A percentile compares a stretch with the other conserved stretches of the same genome.
These are phyloP conservation scores for Eleusine coracana DNA, from an alignment of 176 grass and related monocot species.

Conservation along the genomic window DNA sequence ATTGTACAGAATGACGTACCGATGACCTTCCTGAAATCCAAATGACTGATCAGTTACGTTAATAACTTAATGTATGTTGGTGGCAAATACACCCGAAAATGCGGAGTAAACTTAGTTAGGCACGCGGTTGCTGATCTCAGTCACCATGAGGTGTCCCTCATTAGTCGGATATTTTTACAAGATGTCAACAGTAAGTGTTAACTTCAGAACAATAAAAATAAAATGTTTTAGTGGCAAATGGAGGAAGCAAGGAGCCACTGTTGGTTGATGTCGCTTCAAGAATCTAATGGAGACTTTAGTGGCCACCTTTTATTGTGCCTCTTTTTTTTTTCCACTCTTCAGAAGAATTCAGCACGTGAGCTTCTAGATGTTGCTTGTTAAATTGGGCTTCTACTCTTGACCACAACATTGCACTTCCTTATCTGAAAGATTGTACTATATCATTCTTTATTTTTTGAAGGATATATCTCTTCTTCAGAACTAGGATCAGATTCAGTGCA, in stretches of 20 bases:
- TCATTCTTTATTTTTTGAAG: not conserved
- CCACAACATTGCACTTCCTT: slow-evolving; percentile 24
- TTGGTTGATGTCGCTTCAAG: slow-evolving; percentile 35
- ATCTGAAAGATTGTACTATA: slow-evolving; percentile 14
- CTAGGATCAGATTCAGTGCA: slow-evolving; percentile 46
- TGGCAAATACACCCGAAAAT: not conserved
- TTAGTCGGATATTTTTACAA: slow-evolving; percentile 23
- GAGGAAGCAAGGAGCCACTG: slow-evolving; percentile 9
- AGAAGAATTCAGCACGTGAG: slow-evolving; percentile 51
- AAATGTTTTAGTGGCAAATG: not conserved
- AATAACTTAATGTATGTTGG: too few relatives aligned
- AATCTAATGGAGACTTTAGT: slow-evolving; percentile 40
- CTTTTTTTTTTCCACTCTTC: not conserved
- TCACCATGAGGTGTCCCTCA: not conserved
- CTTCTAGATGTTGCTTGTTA: slow-evolving; percentile 45
- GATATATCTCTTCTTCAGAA: not conserved
- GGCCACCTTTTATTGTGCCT: slow-evolving; percentile 18
- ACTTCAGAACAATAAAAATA: not conserved
- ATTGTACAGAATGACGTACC: not conserved
- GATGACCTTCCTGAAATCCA: not conserved
- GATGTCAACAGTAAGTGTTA: slow-evolving; percentile 27
- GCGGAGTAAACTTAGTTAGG: not conserved
- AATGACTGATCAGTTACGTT: not conserved
- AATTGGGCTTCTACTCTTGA: not conserved
- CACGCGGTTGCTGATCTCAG: not conserved